A percentile compares a stretch with the other conserved stretches of the same genome.
Evolutionary conservation across 2,329 filamentous ascomycete species (phyloP).

Genomic region (Fusarium sp.): DNA sequence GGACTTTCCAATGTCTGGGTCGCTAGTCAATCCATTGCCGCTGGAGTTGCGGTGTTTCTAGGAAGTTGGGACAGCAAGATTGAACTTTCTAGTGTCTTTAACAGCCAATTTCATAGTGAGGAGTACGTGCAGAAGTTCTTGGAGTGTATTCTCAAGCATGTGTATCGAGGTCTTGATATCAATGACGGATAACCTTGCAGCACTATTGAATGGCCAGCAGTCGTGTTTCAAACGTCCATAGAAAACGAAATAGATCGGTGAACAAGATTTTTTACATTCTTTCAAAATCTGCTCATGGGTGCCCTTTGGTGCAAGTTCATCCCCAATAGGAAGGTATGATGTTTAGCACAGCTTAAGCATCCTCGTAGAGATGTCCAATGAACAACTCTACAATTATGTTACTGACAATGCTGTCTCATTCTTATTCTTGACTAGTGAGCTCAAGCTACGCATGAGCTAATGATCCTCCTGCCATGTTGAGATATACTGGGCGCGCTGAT

Average conservation of each 20-base stretch:
- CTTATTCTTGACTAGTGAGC: background rate
- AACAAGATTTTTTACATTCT: too few species aligned
- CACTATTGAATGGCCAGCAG: background rate
- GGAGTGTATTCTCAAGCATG: background rate
- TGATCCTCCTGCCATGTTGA: constrained; percentile 1
- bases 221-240: background rate
- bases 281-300: too few species aligned
- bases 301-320: background rate
- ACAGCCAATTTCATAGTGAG: background rate
- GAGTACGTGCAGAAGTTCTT: background rate
- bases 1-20: background rate
- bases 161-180: background rate
- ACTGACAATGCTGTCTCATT: background rate
- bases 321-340: too few species aligned
- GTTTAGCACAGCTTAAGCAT: accelerated
- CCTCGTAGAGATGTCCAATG: background rate
- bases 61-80: background rate
- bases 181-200: background rate
- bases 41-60: background rate
- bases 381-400: background rate
- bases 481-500: background rate
- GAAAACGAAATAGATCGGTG: background rate
- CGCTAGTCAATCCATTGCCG: background rate
- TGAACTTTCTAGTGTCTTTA: background rate
- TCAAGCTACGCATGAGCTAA: background rate